These are phyloP conservation scores for Ensete glaucum DNA, from an alignment of 176 grass and related monocot species.

Conservation along the genomic window DNA sequence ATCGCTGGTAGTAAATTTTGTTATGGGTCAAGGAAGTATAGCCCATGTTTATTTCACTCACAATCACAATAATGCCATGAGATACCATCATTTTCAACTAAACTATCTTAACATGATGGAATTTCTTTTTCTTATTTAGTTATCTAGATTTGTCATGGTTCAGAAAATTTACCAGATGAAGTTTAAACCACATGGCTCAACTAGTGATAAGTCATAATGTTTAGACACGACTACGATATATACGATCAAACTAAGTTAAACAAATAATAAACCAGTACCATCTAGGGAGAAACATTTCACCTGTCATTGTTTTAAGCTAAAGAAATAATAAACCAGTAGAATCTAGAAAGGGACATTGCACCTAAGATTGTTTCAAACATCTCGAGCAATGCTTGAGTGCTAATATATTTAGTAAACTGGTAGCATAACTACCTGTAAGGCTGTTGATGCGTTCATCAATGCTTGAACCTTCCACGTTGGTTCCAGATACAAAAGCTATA, in stretches of 20 bases:
- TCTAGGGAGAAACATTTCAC: neutral
- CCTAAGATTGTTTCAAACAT: neutral
- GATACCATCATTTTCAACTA: too few relatives aligned
- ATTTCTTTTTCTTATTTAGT: too few relatives aligned
- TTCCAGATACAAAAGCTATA: conserved; percentile 74
- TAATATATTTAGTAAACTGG: neutral
- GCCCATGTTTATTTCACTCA: too few relatives aligned
- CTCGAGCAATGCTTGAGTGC: neutral
- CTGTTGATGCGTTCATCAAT: conserved; percentile 43
- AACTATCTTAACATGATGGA: too few relatives aligned
- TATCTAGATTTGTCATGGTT: too few relatives aligned
- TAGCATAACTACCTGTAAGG: conserved; percentile 64
- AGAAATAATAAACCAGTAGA: neutral
- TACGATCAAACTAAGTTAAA: neutral
- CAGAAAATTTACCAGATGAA: too few relatives aligned
- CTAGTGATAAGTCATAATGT: too few relatives aligned
- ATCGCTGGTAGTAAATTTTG: too few relatives aligned
- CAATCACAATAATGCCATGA: too few relatives aligned
- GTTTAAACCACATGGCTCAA: too few relatives aligned
- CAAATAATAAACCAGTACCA: neutral
- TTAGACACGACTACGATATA: neutral
- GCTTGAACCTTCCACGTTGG: conserved; percentile 30
- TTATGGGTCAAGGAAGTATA: too few relatives aligned
- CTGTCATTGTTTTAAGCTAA: neutral
- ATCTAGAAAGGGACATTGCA: neutral